These are phyloP conservation scores for Monilinia fructicola DNA, from an alignment of 2,329 filamentous ascomycete genomes.

Conservation along the genomic window DNA sequence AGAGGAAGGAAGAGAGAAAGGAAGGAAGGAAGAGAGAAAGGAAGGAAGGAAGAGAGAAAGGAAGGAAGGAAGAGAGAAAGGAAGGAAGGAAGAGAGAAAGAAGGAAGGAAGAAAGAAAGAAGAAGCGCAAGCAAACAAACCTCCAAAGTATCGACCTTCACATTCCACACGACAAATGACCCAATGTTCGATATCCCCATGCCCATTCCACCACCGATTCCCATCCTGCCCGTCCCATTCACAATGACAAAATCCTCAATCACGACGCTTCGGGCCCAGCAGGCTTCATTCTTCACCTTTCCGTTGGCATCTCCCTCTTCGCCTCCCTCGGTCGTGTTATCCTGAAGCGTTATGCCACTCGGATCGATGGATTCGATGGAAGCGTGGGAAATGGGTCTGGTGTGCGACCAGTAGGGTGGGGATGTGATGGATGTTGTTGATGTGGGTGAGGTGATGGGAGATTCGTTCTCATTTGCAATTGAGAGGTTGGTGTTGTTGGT, in stretches of 20 bases:
- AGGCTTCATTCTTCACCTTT: slow-evolving; percentile 50
- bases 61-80: slow-evolving; percentile 43
- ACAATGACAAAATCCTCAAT: slow-evolving; percentile 58
- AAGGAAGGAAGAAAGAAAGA: not conserved
- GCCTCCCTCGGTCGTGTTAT: slow-evolving; percentile 50
- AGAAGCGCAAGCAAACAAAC: slow-evolving; percentile 50
- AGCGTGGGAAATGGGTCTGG: slow-evolving; percentile 44
- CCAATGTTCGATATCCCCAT: slow-evolving; percentile 47
- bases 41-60: not conserved
- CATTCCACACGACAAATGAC: slow-evolving; percentile 96
- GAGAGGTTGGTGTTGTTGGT: not conserved
- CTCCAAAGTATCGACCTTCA: slow-evolving; percentile 80
- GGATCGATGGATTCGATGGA: slow-evolving; percentile 50
- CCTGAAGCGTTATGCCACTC: slow-evolving; percentile 60
- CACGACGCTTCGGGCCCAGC: slow-evolving; percentile 64
- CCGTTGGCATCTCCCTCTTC: slow-evolving; percentile 37
- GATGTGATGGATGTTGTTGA: slow-evolving; percentile 34
- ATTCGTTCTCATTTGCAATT: slow-evolving; percentile 5
- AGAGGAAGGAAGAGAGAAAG: slow-evolving; percentile 41
- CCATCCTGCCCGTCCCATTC: slow-evolving; percentile 32
- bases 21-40: not conserved
- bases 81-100: not conserved
- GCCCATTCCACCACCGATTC: slow-evolving; percentile 24
- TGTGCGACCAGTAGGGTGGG: slow-evolving; percentile 46
- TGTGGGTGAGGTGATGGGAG: slow-evolving; percentile 21